phyloP scores from a whole-genome alignment of 306 rosid species.

The Cicer pinnatifidum region DNA sequence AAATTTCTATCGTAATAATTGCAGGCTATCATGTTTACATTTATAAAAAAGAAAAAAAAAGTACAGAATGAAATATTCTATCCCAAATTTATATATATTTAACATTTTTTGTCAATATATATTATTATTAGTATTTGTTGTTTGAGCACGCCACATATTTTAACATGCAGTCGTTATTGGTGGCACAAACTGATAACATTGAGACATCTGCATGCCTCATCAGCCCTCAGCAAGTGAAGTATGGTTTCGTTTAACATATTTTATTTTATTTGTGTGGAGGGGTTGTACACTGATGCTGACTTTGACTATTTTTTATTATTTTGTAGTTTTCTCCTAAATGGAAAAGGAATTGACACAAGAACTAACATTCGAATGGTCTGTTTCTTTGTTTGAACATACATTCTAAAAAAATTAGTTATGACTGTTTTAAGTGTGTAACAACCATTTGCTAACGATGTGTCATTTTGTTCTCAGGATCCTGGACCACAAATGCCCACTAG shows the following conservation, averaged over 20 bases:
- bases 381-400: constrained; percentile 35
- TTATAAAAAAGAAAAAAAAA: not conserved
- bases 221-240: constrained; percentile 92
- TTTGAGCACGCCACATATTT: constrained; percentile 37
- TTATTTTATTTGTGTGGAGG: constrained; percentile 19
- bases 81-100: constrained; percentile 11
- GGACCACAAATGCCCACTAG: constrained; percentile 90
- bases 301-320: constrained; percentile 35
- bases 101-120: constrained; percentile 5
- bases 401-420: constrained; percentile 30
- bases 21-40: not conserved
- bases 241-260: constrained; percentile 41
- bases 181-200: constrained; percentile 73
- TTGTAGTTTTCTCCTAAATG: constrained; percentile 88
- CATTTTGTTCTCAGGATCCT: constrained; percentile 63
- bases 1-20: not conserved
- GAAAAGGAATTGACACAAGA: constrained; percentile 72
- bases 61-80: not conserved
- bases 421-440: constrained; percentile 40
- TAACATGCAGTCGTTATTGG: constrained; percentile 70
- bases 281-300: constrained; percentile 46
- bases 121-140: not conserved
- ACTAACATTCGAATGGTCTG: constrained; percentile 66
- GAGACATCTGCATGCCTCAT: constrained; percentile 85
- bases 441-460: constrained; percentile 32